These are phyloP conservation scores for Isatis tinctoria DNA, from an alignment of 345 rosid species.

Conservation along the genomic window DNA sequence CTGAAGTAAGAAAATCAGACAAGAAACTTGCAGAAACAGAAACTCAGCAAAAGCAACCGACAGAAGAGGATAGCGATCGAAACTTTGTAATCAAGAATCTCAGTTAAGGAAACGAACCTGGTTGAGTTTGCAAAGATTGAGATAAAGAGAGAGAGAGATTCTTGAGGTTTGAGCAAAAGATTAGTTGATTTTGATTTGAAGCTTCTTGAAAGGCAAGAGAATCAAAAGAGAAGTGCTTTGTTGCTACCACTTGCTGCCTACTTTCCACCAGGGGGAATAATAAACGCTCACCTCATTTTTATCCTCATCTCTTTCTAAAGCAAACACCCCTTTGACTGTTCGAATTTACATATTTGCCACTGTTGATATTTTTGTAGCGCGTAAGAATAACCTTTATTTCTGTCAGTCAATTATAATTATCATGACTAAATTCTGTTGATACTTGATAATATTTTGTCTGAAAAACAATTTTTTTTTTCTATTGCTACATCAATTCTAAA, in stretches of 20 bases:
- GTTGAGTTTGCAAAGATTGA: neutral
- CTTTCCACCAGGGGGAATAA: constrained; percentile 30
- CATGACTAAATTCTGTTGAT: neutral
- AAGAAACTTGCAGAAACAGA: constrained; percentile 1
- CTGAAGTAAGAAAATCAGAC: neutral
- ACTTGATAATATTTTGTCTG: neutral
- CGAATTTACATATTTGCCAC: constrained; percentile 21
- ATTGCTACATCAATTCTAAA: neutral
- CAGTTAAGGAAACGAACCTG: constrained; percentile 13
- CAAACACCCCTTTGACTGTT: constrained; percentile 26
- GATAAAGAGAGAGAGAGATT: neutral
- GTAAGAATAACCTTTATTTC: neutral
- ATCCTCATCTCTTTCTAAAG: constrained; percentile 25
- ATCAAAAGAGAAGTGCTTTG: constrained; percentile 30
- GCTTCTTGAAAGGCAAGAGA: neutral
- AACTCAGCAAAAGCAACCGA: constrained; percentile 14
- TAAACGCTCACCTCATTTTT: constrained; percentile 15
- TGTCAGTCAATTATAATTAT: neutral
- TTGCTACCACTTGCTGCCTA: constrained; percentile 29
- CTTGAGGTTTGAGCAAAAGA: neutral
- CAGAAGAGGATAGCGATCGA: neutral
- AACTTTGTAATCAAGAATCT: constrained; percentile 22
- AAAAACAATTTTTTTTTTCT: neutral
- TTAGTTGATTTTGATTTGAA: neutral
- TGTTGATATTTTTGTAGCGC: constrained; percentile 14